Evolutionary conservation across 2,329 filamentous ascomycete species (phyloP).

Genomic region (Dichotomopilus funicola): DNA sequence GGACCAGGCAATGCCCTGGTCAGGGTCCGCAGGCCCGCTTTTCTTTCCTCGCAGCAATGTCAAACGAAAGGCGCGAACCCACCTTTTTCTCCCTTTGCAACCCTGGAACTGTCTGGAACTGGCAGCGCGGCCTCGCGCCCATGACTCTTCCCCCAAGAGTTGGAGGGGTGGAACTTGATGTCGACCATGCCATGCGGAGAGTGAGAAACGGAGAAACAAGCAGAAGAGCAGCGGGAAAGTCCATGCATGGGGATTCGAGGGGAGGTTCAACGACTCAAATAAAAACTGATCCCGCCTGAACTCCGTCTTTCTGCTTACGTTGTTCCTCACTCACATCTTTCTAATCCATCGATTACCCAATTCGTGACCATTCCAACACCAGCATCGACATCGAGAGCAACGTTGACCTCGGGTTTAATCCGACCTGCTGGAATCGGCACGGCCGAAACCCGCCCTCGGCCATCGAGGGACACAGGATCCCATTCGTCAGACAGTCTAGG

Average conservation of each 20-base stretch:
- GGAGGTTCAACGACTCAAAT: constrained; percentile 8
- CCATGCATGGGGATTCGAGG: neutral
- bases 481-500: constrained; percentile 8
- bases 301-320: constrained; percentile 7
- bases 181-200: neutral
- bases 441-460: neutral
- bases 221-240: neutral
- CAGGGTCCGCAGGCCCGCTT: too few species aligned
- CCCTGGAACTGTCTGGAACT: neutral
- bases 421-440: too few species aligned
- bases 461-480: neutral
- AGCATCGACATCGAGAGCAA: neutral
- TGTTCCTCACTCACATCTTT: constrained; percentile 1
- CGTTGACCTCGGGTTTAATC: too few species aligned
- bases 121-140: neutral
- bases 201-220: too few species aligned
- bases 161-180: constrained; percentile 18
- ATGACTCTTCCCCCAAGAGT: constrained; percentile 14
- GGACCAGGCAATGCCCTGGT: too few species aligned
- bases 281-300: constrained; percentile 15
- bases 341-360: too few species aligned
- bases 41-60: constrained; percentile 13
- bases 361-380: too few species aligned
- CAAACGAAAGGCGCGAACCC: constrained; percentile 26
- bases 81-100: constrained; percentile 14